Base-by-base conservation (phyloP, 345 rosid genomes). In the Laguncularia racemosa region DNA sequence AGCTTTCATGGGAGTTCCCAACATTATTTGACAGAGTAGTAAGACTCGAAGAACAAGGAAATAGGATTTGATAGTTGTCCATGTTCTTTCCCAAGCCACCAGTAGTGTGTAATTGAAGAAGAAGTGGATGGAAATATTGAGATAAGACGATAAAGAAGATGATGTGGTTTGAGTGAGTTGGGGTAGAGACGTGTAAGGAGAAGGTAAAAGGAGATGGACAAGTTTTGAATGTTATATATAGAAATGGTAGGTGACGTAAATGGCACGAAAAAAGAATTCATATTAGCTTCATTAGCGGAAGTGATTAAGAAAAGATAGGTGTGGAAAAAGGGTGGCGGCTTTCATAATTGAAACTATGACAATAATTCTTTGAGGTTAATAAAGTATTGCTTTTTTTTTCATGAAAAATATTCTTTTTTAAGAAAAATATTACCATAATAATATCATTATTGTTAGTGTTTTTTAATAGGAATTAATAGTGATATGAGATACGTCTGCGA, bases 241-340 rank as follows among this genome's bases (percentile, higher is more conserved):
- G 45, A 43, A 54, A 33, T 16, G 20, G 10, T 0, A 16, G 46
- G 20, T 38, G 57, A 54, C 57, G 57, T 12, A 38, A 38, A 54
- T 15, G 20, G 46, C 20, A 54, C 46, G 57, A 54, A n/a, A 16
- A 33, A 4, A 38, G 26, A 54, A 55, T 33, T 38, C 58, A 55
- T 2, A 33, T 33, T 38, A 46, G 58, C 58, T 55, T 14, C 46
- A 55, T 55, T 55, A 20, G 58, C 58, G 58, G 58, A 55, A 33
- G 40, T 13, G 58, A 55, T 6, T 17, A 5, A 46, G 4, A 40
- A 55, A 55, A 38, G 46, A 16, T 7, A 46, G 46, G 38, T 14
- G 58, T 55, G 58, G 58, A 55, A 55, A 55, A 38, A n/a, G 20
- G 58, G 40, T 33, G 58, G 58, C 58, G 58, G 58, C 58, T 55